Conservation (phyloP, 306 rosid species). For the Malus sieversii region DNA sequence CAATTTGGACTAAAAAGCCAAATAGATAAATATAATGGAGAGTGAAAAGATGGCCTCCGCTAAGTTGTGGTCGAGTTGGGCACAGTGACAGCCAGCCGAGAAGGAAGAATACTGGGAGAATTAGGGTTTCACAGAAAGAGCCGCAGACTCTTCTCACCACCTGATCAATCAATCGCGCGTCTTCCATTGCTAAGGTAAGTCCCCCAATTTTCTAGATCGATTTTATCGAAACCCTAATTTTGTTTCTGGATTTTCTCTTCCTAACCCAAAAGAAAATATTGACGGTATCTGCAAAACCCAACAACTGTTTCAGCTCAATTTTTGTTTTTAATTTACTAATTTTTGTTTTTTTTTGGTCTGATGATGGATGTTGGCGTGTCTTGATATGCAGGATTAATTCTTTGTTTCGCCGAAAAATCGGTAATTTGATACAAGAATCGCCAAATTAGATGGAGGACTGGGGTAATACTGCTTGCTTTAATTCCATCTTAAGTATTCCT, state of each 20-base stretch:
- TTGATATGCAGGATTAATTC: conserved; percentile 3
- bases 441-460: conserved; percentile 53
- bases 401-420: neutral
- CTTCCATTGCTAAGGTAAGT: neutral
- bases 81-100: neutral
- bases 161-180: neutral
- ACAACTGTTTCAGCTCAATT: neutral
- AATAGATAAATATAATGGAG: neutral
- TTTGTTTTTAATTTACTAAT: neutral
- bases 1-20: too few species aligned
- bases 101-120: neutral
- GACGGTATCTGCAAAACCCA: neutral
- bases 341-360: neutral
- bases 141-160: neutral
- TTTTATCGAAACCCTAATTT: neutral
- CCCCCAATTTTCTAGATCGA: neutral
- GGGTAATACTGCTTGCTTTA: conserved; percentile 39
- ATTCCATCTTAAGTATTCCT: neutral
- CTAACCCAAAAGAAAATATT: neutral
- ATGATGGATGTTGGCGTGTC: neutral
- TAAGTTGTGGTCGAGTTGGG: neutral
- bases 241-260: neutral
- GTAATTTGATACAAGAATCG: neutral
- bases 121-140: conserved; percentile 2
- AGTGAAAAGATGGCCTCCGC: neutral